Percentiles rank a stretch among this genome's conserved stretches.
Evolutionary conservation across 75 land plant genomes (phyloP).

Genomic region (Picea glauca): DNA sequence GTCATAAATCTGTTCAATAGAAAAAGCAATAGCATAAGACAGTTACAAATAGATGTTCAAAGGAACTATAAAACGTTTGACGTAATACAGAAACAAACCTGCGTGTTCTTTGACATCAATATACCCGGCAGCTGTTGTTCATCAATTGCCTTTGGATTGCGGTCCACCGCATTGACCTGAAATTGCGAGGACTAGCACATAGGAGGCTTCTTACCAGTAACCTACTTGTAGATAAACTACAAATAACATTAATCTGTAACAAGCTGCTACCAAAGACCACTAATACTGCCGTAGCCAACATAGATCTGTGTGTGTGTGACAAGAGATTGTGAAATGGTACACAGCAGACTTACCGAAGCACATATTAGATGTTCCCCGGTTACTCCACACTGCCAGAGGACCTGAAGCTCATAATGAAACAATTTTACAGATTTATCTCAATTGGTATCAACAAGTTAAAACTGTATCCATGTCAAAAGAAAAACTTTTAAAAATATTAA

Average conservation of each 20-base stretch:
- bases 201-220: neutral
- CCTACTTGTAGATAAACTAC: neutral
- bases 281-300: neutral
- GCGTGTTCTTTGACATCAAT: slow-evolving; percentile 22
- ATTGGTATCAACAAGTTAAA: neutral
- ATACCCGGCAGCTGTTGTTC: slow-evolving; percentile 26
- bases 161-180: slow-evolving; percentile 27
- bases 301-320: neutral
- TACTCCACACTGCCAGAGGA: slow-evolving; percentile 30
- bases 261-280: neutral
- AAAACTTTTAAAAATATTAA: neutral
- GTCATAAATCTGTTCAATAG: slow-evolving; percentile 17
- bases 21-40: neutral
- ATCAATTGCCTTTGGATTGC: slow-evolving; percentile 7
- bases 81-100: slow-evolving; percentile 5
- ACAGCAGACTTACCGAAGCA: slow-evolving; percentile 23
- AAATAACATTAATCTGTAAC: neutral
- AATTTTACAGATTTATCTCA: neutral
- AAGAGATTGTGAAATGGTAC: neutral
- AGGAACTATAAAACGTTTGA: neutral
- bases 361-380: slow-evolving; percentile 18
- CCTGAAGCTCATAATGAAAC: slow-evolving; percentile 12
- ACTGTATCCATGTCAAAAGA: neutral
- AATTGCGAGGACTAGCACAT: neutral
- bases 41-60: neutral